These are phyloP conservation scores for Oryza coarctata DNA, from an alignment of 176 grass and related monocot genomes.

Conservation along the genomic window DNA sequence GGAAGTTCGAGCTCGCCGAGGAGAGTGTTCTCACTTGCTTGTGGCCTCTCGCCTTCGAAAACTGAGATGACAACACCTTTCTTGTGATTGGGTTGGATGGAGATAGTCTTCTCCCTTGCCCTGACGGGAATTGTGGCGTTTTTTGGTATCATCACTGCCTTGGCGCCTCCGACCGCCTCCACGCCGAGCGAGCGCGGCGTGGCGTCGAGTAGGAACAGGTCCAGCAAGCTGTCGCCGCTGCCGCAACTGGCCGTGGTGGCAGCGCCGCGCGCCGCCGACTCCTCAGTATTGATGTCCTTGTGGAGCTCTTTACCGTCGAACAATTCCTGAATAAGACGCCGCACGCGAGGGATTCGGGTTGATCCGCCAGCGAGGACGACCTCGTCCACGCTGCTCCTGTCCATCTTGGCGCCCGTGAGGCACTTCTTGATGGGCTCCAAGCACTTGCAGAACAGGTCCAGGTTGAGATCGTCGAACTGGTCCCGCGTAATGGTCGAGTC, in stretches of 20 bases:
- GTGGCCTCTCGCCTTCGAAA: constrained; percentile 27
- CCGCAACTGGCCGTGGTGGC: constrained; percentile 12
- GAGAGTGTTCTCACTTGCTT: constrained; percentile 26
- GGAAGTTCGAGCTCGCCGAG: constrained; percentile 37
- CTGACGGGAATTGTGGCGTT: constrained; percentile 30
- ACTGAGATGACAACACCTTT: constrained; percentile 30
- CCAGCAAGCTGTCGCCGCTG: not conserved
- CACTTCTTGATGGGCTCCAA: constrained; percentile 42
- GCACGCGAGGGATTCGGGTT: constrained; percentile 36
- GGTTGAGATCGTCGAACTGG: constrained; percentile 49
- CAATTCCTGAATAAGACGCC: constrained; percentile 20
- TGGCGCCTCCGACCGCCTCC: constrained; percentile 24
- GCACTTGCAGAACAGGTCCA: constrained; percentile 53
- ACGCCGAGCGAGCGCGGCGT: constrained; percentile 30
- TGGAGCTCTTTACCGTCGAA: constrained; percentile 36
- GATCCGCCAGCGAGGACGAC: constrained; percentile 45
- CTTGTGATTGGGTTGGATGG: constrained; percentile 13
- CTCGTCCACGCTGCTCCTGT: constrained; percentile 32
- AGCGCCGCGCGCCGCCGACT: constrained; percentile 29
- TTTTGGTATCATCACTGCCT: constrained; percentile 30
- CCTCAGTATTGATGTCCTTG: constrained; percentile 37
- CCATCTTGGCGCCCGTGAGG: constrained; percentile 22
- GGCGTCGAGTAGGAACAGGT: constrained; percentile 34
- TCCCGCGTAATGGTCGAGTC: constrained; percentile 33
- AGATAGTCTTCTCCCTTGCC: not conserved